Percentiles rank a stretch among this genome's conserved stretches.
Conservation (phyloP, 495 filamentous ascomycete genomes). For the Lophiostoma macrostomum region DNA sequence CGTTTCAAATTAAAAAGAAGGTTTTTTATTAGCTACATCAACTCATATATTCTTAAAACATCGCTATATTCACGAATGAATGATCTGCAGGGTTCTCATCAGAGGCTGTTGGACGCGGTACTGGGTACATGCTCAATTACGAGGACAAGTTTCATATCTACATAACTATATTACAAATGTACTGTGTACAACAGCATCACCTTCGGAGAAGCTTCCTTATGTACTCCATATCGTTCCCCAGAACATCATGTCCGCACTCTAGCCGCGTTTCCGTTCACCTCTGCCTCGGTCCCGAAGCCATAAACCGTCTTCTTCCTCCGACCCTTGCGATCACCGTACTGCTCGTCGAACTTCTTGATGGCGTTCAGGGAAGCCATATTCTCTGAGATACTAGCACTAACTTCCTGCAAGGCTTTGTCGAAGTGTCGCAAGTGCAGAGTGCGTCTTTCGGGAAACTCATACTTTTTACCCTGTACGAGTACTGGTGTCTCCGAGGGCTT, state of each 20-base stretch:
- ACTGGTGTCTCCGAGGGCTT: conserved; percentile 1
- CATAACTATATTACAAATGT: no score
- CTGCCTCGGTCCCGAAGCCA: conserved; percentile 57
- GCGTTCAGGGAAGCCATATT: conserved; percentile 85
- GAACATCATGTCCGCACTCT: conserved; percentile 30
- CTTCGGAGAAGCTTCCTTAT: neutral
- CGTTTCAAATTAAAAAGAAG: no score
- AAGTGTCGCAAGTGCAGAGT: conserved; percentile 57
- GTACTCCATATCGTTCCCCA: neutral
- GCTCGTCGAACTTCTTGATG: conserved; percentile 93
- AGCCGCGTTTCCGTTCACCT: conserved; percentile 32
- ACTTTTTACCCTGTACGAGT: conserved; percentile 20
- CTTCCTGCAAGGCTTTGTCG: conserved; percentile 79
- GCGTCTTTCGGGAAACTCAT: conserved; percentile 27
- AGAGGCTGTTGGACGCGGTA: no score
- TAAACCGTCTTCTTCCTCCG: conserved; percentile 63
- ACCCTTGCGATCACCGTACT: conserved; percentile 85
- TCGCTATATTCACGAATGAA: no score
- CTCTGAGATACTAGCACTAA: conserved; percentile 88
- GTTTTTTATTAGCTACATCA: no score
- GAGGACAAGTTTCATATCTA: no score
- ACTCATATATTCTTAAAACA: no score
- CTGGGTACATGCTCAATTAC: no score
- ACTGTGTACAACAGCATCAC: no score
- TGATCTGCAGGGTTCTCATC: no score